phyloP scores from a whole-genome alignment of 2,329 filamentous ascomycete species.

The Madurella fahalii region DNA sequence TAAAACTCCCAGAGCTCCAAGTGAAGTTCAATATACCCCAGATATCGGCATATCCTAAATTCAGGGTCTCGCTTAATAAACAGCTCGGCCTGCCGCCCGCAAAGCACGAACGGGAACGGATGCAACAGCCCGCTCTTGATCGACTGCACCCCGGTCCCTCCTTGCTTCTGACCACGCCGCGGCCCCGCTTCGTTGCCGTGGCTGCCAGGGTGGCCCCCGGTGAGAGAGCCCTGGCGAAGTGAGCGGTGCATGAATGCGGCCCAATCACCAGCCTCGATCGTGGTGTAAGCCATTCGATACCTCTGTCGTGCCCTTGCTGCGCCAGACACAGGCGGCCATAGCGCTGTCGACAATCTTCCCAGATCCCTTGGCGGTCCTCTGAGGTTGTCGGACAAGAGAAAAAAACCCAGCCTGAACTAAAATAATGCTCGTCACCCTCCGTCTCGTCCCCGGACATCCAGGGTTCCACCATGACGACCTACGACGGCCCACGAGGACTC shows the following conservation, averaged over 20 bases:
- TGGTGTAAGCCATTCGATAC: conserved; percentile 19
- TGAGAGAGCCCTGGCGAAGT: conserved; percentile 27
- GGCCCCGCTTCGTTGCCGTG: conserved; percentile 16
- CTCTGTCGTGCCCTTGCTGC: not conserved
- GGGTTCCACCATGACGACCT: not conserved
- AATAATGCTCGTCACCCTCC: not conserved
- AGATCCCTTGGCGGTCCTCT: conserved; percentile 1
- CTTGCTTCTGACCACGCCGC: conserved; percentile 7
- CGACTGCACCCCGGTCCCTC: conserved; percentile 15
- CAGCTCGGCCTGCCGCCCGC: not conserved
- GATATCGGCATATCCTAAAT: not conserved
- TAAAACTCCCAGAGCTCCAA: no score
- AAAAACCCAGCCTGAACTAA: not conserved
- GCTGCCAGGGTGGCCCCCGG: conserved; percentile 19
- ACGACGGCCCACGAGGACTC: not conserved
- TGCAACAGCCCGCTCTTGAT: conserved; percentile 18
- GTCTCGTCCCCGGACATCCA: not conserved
- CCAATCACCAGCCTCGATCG: conserved; percentile 26
- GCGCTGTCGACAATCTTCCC: conserved; percentile 3
- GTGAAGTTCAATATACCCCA: no score
- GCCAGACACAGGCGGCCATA: not conserved
- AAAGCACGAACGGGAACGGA: not conserved
- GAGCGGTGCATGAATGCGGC: conserved; percentile 25
- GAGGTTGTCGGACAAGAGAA: not conserved
- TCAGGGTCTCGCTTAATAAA: not conserved